A percentile compares a stretch with the other conserved stretches of the same genome.
Conservation (phyloP, 2,329 filamentous ascomycete genomes). For the Fusarium sp. region DNA sequence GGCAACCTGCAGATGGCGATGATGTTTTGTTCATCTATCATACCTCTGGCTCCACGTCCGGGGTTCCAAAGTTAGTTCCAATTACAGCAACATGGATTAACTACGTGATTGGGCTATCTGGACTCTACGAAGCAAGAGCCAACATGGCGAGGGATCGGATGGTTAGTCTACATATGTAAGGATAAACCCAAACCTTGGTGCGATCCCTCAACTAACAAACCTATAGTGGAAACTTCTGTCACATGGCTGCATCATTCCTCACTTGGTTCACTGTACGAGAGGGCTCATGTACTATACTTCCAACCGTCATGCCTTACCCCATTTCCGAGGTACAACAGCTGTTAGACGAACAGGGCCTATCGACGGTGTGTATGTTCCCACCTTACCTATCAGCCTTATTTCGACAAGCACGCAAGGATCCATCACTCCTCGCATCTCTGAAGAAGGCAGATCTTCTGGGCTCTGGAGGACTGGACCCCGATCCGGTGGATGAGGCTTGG, state of each 20-base stretch:
- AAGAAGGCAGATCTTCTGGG: no score
- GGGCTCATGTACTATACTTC: no score
- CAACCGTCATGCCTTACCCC: no score
- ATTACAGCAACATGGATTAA: conserved; percentile 36
- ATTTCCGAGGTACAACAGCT: no score
- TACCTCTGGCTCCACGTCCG: conserved; percentile 44
- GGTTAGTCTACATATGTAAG: conserved; percentile 12
- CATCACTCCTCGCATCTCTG: no score
- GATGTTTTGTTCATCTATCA: conserved; percentile 34
- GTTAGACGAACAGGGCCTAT: no score
- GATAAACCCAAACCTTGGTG: accelerated
- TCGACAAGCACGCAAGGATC: no score
- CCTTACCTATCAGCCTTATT: no score
- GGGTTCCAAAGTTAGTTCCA: conserved; percentile 42
- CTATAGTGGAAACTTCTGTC: conserved; percentile 38
- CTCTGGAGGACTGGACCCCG: no score
- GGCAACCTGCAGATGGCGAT: conserved; percentile 3
- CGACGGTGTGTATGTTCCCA: no score
- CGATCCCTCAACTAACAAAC: not conserved
- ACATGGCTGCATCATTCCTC: conserved; percentile 17
- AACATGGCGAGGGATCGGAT: not conserved
- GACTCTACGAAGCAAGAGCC: not conserved
- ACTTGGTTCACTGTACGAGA: conserved; percentile 5
- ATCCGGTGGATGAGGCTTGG: no score
- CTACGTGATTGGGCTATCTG: not conserved